phyloP scores from a whole-genome alignment of 2,329 filamentous ascomycete species.

The Aureobasidium namibiae region DNA sequence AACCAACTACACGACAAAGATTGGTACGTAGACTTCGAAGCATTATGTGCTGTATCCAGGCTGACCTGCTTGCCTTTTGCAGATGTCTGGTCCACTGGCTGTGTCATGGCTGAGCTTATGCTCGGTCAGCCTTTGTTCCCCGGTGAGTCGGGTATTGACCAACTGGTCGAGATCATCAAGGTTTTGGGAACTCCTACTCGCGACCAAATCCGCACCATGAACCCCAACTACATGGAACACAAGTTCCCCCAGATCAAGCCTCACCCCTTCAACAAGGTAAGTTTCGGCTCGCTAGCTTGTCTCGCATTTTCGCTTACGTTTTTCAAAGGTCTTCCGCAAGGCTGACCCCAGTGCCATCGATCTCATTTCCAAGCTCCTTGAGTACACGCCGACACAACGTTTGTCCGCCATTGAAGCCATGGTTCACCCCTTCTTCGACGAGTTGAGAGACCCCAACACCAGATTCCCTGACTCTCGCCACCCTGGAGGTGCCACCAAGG shows the following conservation, averaged over 20 bases:
- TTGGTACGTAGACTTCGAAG: constrained; percentile 58
- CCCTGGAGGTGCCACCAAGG: constrained; percentile 67
- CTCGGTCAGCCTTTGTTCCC: constrained; percentile 95
- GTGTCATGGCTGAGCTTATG: constrained; percentile 99
- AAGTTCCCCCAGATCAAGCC: constrained; percentile 99
- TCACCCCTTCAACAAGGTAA: constrained; percentile 90
- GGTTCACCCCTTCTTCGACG: constrained; percentile 98
- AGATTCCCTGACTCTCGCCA: constrained; percentile 91
- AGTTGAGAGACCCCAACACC: constrained; percentile 84
- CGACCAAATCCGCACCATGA: constrained; percentile 99
- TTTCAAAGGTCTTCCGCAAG: constrained; percentile 79
- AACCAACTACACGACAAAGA: constrained; percentile 99
- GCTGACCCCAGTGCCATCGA: constrained; percentile 89
- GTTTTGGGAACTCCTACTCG: constrained; percentile 92
- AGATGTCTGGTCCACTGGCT: constrained; percentile 99
- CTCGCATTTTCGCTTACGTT: not conserved
- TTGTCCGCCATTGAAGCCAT: constrained; percentile 90
- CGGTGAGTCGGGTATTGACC: constrained; percentile 96
- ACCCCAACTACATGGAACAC: constrained; percentile 99
- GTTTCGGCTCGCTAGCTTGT: constrained; percentile 3
- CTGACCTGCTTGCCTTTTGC: not conserved
- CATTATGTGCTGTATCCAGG: not conserved
- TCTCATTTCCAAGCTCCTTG: constrained; percentile 83
- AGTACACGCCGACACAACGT: constrained; percentile 96
- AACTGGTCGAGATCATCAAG: constrained; percentile 98